A percentile compares a stretch with the other conserved stretches of the same genome.
phyloP scores from a whole-genome alignment of 1,284 basidiomycete genomes.

The Puccinia triticina region DNA sequence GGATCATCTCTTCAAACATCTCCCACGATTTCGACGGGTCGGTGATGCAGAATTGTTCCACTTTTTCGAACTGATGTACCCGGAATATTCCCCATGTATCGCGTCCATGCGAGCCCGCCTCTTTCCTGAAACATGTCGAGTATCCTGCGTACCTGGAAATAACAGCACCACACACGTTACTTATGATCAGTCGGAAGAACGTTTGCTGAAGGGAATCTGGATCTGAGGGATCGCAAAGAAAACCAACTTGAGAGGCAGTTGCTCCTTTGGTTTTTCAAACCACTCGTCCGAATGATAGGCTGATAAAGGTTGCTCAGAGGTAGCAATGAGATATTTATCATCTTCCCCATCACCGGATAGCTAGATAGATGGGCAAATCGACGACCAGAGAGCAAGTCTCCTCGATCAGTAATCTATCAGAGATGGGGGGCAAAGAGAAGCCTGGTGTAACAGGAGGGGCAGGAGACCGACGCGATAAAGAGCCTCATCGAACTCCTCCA shows the following conservation, averaged over 20 bases:
- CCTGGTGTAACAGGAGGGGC: no score
- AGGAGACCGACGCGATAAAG: constrained; percentile 77
- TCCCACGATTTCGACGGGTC: constrained; percentile 89
- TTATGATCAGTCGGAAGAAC: not conserved
- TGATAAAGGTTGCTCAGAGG: constrained; percentile 97
- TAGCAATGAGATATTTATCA: constrained; percentile 98
- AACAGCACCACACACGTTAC: not conserved
- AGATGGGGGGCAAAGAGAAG: not conserved
- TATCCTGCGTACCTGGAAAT: constrained; percentile 65
- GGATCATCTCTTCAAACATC: constrained; percentile 88
- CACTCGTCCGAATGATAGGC: constrained; percentile 94
- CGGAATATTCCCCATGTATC: constrained; percentile 99
- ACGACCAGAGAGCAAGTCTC: constrained; percentile 7
- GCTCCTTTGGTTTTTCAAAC: constrained; percentile 87
- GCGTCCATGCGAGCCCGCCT: constrained; percentile 92
- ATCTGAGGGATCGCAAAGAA: not conserved
- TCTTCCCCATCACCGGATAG: constrained; percentile 77
- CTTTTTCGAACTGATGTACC: constrained; percentile 99
- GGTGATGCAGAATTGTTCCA: constrained; percentile 95
- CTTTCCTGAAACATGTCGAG: constrained; percentile 98
- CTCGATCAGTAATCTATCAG: not conserved
- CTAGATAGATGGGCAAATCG: constrained; percentile 60
- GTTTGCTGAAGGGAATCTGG: not conserved
- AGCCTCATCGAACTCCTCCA: constrained; percentile 97
- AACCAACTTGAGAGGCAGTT: constrained; percentile 74